Base-by-base conservation (phyloP, 805 yeast species). In the Maudiozyma barnettii region DNA sequence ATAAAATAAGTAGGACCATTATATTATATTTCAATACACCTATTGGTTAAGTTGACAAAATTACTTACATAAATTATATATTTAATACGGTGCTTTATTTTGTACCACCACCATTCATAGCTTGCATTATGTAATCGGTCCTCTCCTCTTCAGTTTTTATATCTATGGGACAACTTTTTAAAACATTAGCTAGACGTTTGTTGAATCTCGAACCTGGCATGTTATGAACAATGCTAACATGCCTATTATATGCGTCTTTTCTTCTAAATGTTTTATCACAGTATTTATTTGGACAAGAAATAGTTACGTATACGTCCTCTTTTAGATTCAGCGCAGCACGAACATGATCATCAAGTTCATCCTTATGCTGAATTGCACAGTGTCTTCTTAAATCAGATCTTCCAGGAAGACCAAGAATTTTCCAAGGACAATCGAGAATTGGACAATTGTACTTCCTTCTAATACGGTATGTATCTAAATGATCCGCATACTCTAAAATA, bases 181-280 rank as follows among this genome's bases (percentile, higher is more conserved):
- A 35, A 2, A 67, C 56, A 41, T 55, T 60, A 6, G 51, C 44
- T 41, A 66, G 43, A 33, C 71, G 55, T 49, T 56, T 68, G 52
- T 72, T 73, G 55, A 72, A 72, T 19, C 76, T 52, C 19, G 74
- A 69, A 4, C 61, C 54, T 6, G 55, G 54, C 45, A 71, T 70
- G 20, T 63, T 54, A 55, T 78, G 82, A 13, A 76, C 81, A 49
- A 78, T 64, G 44, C 70, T 69, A 26, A 67, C 67, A 54, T 79
- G 85, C 52, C 84, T 68, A 39, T 67, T 70, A 47, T 73, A 66
- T 1, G 82, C 74, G 57, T 79, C 84, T 45, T 70, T 71, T 44
- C 84, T 63, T 50, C 72, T 71, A 54, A 79, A 78, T 7, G 54
- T 56, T 51, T 74, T 76, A 9, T 68, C 71, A 53, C 84, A 79